Conservation (phyloP, 2,329 filamentous ascomycete species). For the Decorospora gaudefroyi region DNA sequence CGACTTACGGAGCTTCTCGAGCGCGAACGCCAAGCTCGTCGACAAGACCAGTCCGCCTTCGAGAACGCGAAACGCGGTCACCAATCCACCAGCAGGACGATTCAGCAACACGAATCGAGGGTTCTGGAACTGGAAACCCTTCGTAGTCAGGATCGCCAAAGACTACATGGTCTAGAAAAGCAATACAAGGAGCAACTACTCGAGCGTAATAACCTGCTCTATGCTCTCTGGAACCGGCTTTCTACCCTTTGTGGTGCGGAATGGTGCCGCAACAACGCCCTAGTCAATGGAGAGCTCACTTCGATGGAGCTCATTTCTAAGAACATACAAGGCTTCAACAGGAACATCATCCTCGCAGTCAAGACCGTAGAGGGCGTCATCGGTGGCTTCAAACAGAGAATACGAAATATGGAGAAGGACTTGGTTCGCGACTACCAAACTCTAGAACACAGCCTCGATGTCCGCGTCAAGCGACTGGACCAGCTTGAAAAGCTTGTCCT, state of each 20-base stretch:
- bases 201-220: conserved; percentile 85
- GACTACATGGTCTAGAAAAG: conserved; percentile 74
- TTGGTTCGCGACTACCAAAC: conserved; percentile 89
- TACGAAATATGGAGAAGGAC: conserved; percentile 84
- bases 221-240: conserved; percentile 88
- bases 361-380: conserved; percentile 85
- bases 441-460: conserved; percentile 78
- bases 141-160: conserved; percentile 76
- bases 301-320: conserved; percentile 83
- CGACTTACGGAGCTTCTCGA: conserved; percentile 87
- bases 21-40: conserved; percentile 82
- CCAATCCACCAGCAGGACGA: conserved; percentile 81
- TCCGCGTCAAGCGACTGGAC: conserved; percentile 82
- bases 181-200: conserved; percentile 83
- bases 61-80: conserved; percentile 88
- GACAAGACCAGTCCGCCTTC: conserved; percentile 83
- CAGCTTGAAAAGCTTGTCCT: conserved; percentile 77
- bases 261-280: conserved; percentile 86
- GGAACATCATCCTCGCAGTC: conserved; percentile 83
- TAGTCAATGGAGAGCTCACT: conserved; percentile 85
- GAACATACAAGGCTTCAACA: conserved; percentile 84
- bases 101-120: conserved; percentile 80
- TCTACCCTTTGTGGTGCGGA: conserved; percentile 85
- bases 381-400: conserved; percentile 74
- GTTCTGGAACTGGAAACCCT: conserved; percentile 85